Evolutionary conservation across 2,329 filamentous ascomycete species (phyloP).

Genomic region (Nectriaceae sp.): DNA sequence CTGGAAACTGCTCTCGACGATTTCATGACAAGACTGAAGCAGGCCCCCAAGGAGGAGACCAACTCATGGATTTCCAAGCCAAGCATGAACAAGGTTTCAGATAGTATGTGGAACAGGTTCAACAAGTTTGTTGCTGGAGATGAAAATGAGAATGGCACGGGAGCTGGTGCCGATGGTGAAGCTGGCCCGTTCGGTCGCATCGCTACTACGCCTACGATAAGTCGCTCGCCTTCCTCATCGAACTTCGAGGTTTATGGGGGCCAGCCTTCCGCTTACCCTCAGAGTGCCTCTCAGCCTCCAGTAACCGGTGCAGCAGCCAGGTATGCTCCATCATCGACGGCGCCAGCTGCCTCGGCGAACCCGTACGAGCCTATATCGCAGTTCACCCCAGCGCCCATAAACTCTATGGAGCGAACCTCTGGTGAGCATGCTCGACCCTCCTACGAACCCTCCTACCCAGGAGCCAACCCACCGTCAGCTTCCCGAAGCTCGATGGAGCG

Average conservation of each 20-base stretch:
- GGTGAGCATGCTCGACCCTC: conserved; percentile 34
- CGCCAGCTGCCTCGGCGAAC: conserved; percentile 23
- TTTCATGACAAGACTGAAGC: conserved; percentile 77
- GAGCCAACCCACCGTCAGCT: conserved; percentile 9
- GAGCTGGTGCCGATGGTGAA: conserved; percentile 61
- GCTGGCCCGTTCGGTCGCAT: conserved; percentile 82
- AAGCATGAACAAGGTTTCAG: conserved; percentile 93
- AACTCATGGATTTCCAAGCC: conserved; percentile 93
- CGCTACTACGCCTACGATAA: conserved; percentile 72
- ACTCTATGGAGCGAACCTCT: conserved; percentile 30
- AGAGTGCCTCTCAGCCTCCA: conserved; percentile 34
- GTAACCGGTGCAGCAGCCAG: conserved; percentile 41
- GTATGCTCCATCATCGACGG: conserved; percentile 32
- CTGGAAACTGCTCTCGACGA: conserved; percentile 81
- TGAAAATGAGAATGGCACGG: conserved; percentile 77
- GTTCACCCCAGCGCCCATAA: conserved; percentile 45
- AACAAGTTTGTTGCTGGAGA: conserved; percentile 96
- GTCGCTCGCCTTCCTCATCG: conserved; percentile 69
- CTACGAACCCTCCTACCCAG: conserved; percentile 38
- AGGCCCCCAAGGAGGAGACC: conserved; percentile 79
- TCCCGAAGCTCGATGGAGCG: conserved; percentile 31
- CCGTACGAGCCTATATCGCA: conserved; percentile 46
- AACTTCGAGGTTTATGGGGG: conserved; percentile 76
- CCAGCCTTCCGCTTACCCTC: conserved; percentile 33
- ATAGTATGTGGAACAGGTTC: conserved; percentile 87